Evolutionary conservation across 352 stramenopile species (phyloP).

Genomic region (Saprolegnia diclina): DNA sequence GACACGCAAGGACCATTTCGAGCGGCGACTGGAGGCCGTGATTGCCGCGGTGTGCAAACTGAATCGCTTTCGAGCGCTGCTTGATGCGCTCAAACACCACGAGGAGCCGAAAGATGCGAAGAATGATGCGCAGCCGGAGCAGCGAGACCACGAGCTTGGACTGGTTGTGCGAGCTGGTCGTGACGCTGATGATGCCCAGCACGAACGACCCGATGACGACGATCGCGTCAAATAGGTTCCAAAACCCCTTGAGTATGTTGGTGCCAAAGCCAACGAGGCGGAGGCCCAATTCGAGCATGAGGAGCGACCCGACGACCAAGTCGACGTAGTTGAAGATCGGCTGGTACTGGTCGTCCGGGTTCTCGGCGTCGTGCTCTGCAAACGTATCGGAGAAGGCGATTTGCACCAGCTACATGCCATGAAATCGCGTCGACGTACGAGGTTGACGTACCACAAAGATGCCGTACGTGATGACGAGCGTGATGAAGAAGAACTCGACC

Average conservation of each 20-base stretch:
- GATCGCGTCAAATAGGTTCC: conserved; percentile 73
- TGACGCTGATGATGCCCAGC: conserved; percentile 56
- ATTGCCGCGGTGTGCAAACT: conserved; percentile 53
- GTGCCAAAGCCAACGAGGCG: conserved; percentile 75
- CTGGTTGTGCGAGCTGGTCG: conserved; percentile 33
- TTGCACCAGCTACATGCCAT: conserved; percentile 41
- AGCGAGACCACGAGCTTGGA: conserved; percentile 66
- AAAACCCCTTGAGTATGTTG: conserved; percentile 57
- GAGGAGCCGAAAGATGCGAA: conserved; percentile 74
- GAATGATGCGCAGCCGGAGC: conserved; percentile 60
- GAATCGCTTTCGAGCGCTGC: conserved; percentile 66
- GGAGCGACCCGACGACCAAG: conserved; percentile 74
- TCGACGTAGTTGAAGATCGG: conserved; percentile 69
- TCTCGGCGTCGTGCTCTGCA: neutral
- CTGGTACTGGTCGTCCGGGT: conserved; percentile 43
- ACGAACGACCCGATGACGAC: conserved; percentile 78
- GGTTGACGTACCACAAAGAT: conserved; percentile 55
- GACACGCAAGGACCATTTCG: conserved; percentile 63
- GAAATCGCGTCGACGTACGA: neutral
- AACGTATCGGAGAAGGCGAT: conserved; percentile 43
- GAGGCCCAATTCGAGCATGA: conserved; percentile 72
- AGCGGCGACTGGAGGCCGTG: conserved; percentile 61
- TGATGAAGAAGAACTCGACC: conserved; percentile 85
- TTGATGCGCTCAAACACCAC: conserved; percentile 86
- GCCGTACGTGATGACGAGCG: conserved; percentile 81